Percentiles rank a stretch among this genome's conserved stretches.
phyloP scores from a whole-genome alignment of 495 filamentous ascomycete species.

The Neurospora sp. region DNA sequence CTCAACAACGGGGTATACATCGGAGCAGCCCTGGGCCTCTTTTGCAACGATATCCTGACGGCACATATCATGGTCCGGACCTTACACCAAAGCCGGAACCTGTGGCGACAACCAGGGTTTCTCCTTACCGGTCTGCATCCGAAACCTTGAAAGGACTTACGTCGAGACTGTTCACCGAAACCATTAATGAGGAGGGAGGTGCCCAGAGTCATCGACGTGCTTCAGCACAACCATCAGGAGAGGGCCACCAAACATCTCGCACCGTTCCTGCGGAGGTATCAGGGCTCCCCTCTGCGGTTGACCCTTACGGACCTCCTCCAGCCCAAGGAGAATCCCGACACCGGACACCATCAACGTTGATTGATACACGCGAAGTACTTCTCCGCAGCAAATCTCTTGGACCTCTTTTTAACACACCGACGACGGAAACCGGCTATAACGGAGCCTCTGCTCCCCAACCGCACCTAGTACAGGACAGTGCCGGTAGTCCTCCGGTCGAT shows the following conservation, averaged over 20 bases:
- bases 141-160: constrained; percentile 7
- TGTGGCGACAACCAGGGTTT: not conserved
- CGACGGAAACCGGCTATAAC: constrained; percentile 8
- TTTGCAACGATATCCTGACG: constrained; percentile 9
- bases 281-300: constrained; percentile 7
- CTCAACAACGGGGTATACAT: constrained; percentile 1
- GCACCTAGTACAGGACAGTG: constrained; percentile 3
- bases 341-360: constrained; percentile 40
- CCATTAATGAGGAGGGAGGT: constrained; percentile 29
- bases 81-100: constrained; percentile 5
- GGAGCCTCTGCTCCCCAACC: constrained; percentile 8
- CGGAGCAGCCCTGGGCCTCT: constrained; percentile 15
- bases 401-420: constrained; percentile 15
- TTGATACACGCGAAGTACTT: constrained; percentile 52
- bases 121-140: constrained; percentile 12
- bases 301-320: constrained; percentile 15
- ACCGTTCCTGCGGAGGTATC: constrained; percentile 2
- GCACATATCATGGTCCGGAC: not conserved
- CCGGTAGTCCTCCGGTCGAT: constrained; percentile 23
- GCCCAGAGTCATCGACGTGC: constrained; percentile 4
- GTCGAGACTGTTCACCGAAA: constrained; percentile 19
- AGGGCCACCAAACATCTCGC: not conserved
- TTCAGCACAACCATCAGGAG: not conserved
- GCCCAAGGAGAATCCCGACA: constrained; percentile 23
- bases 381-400: constrained; percentile 40